These are phyloP conservation scores for Zasmidium cellare DNA, from an alignment of 2,329 filamentous ascomycete species.

Conservation along the genomic window DNA sequence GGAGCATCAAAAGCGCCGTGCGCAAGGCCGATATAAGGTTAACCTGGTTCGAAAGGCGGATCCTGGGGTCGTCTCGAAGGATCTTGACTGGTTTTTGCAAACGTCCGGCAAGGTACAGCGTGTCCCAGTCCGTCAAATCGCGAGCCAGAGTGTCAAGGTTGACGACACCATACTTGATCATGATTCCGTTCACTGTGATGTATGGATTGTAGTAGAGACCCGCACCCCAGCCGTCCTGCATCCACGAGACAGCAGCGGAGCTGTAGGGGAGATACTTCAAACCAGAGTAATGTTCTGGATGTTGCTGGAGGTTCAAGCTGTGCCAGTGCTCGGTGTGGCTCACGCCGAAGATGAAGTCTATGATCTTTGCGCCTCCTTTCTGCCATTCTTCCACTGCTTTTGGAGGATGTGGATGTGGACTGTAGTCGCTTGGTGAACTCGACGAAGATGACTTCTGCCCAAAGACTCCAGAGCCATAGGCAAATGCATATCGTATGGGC, in stretches of 20 bases:
- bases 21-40: conserved; percentile 91
- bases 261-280: conserved; percentile 70
- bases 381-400: conserved; percentile 80
- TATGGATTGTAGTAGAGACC: conserved; percentile 98
- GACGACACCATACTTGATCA: conserved; percentile 98
- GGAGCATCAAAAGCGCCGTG: conserved; percentile 83
- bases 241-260: conserved; percentile 77
- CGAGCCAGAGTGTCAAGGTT: conserved; percentile 85
- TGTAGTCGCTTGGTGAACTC: conserved; percentile 53
- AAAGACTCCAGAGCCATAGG: conserved; percentile 96
- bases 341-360: conserved; percentile 97
- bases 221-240: conserved; percentile 86
- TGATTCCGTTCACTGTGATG: conserved; percentile 87
- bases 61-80: conserved; percentile 85
- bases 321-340: conserved; percentile 97
- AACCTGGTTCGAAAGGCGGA: conserved; percentile 92
- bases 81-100: conserved; percentile 98
- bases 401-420: conserved; percentile 79
- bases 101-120: conserved; percentile 91
- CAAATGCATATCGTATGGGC: conserved; percentile 93
- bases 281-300: conserved; percentile 89
- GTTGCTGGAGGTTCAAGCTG: conserved; percentile 82
- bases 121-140: conserved; percentile 89
- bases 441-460: conserved; percentile 61
- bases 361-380: conserved; percentile 88